phyloP scores from a whole-genome alignment of 1,139 yeast genomes.

The Magnusiomyces sp. region DNA sequence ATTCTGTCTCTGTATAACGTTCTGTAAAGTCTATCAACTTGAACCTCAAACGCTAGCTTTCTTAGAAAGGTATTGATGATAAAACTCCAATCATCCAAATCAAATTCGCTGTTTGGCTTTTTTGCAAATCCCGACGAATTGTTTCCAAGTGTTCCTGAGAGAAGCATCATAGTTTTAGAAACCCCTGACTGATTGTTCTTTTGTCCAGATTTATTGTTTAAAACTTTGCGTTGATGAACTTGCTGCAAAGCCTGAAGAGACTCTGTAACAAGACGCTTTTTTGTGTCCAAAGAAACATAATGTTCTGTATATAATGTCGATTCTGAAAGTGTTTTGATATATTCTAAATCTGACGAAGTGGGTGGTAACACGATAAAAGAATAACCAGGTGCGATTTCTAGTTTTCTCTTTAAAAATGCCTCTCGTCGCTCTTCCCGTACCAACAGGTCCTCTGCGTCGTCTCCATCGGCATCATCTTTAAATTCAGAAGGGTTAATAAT shows the following conservation, averaged over 20 bases:
- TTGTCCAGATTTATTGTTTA: conserved; percentile 3
- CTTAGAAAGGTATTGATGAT: conserved; percentile 44
- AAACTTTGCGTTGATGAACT: not conserved
- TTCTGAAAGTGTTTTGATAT: conserved; percentile 35
- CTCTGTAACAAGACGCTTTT: conserved; percentile 32
- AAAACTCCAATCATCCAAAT: conserved; percentile 37
- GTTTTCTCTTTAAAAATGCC: conserved; percentile 39
- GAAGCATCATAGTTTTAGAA: not conserved
- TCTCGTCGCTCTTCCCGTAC: conserved; percentile 56
- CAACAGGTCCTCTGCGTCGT: conserved; percentile 50
- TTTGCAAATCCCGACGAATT: not conserved
- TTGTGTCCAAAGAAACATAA: conserved; percentile 30
- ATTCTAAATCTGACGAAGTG: conserved; percentile 37
- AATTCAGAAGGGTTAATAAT: not conserved
- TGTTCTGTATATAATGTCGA: conserved; percentile 52
- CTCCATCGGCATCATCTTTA: conserved; percentile 68
- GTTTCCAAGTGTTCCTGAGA: not conserved
- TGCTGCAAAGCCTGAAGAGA: conserved; percentile 20
- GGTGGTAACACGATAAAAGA: conserved; percentile 40
- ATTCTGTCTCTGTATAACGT: conserved; percentile 24
- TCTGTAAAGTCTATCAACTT: conserved; percentile 51
- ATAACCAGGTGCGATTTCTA: conserved; percentile 24
- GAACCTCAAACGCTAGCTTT: conserved; percentile 49
- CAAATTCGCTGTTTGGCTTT: conserved; percentile 19
- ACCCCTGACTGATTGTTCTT: not conserved